Percentiles rank a stretch among this genome's conserved stretches.
Conservation (phyloP, 1,284 basidiomycete genomes). For the Butyriboletus regius region DNA sequence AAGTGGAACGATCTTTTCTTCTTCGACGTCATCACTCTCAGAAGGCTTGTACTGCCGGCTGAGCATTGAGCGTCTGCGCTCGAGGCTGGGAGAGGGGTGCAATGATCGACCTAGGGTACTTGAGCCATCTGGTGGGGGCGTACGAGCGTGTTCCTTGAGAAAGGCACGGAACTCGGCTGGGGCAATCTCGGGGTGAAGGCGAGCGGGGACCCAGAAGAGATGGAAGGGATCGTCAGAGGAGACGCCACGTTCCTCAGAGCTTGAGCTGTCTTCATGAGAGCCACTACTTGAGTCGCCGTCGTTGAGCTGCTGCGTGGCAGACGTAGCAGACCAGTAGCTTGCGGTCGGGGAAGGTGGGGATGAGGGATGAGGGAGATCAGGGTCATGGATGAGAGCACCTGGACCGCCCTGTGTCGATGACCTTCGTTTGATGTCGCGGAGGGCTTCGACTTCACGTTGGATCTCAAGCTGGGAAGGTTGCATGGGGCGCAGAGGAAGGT, state of each 20-base stretch:
- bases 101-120: constrained; percentile 34
- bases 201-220: constrained; percentile 96
- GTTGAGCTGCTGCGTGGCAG: constrained; percentile 26
- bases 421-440: constrained; percentile 73
- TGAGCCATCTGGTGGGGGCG: constrained; percentile 45
- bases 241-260: constrained; percentile 28
- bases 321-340: constrained; percentile 44
- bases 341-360: constrained; percentile 49
- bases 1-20: constrained; percentile 60
- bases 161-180: constrained; percentile 92
- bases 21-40: constrained; percentile 67
- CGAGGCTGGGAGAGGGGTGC: constrained; percentile 46
- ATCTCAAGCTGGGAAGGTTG: constrained; percentile 79
- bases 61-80: constrained; percentile 81
- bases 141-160: constrained; percentile 83
- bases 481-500: constrained; percentile 32
- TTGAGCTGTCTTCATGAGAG: constrained; percentile 42
- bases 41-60: constrained; percentile 78
- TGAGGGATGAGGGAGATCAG: constrained; percentile 70
- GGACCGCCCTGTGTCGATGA: constrained; percentile 67
- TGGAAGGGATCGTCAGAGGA: constrained; percentile 66
- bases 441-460: constrained; percentile 76
- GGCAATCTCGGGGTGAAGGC: constrained; percentile 93
- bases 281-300: constrained; percentile 43
- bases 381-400: constrained; percentile 74